Conservation (phyloP, 2,329 filamentous ascomycete genomes). For the Arthroderma sp. region DNA sequence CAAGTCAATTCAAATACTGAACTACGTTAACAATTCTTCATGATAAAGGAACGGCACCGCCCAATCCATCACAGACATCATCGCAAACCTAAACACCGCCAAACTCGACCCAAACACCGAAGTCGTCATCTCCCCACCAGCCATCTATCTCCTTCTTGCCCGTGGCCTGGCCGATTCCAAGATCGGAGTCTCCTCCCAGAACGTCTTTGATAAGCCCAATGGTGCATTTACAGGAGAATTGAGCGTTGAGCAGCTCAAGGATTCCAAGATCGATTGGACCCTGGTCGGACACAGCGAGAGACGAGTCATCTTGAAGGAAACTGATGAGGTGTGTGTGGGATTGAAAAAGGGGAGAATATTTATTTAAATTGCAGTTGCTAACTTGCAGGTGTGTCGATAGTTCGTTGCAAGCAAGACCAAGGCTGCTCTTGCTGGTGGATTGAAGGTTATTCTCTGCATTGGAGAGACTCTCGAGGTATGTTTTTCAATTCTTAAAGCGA, state of each 20-base stretch:
- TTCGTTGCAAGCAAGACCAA: constrained; percentile 91
- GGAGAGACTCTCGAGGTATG: constrained; percentile 73
- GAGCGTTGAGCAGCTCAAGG: constrained; percentile 79
- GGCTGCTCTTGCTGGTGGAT: constrained; percentile 70
- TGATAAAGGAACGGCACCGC: constrained; percentile 73
- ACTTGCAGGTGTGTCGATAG: constrained; percentile 16
- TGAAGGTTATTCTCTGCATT: constrained; percentile 92
- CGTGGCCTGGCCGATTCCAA: constrained; percentile 62
- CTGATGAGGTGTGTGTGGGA: constrained; percentile 44
- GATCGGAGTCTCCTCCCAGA: constrained; percentile 84
- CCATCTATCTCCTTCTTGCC: constrained; percentile 79
- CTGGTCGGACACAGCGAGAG: constrained; percentile 94
- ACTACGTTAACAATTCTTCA: background rate
- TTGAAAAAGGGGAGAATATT: background rate
- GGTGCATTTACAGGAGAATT: constrained; percentile 97
- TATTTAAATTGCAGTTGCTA: background rate
- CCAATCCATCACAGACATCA: constrained; percentile 80
- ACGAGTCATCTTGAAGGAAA: constrained; percentile 76
- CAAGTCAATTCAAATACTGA: background rate
- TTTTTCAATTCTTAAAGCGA: background rate
- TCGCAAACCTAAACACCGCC: constrained; percentile 76
- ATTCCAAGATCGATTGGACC: constrained; percentile 76
- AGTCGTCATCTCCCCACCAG: constrained; percentile 84
- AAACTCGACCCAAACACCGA: constrained; percentile 53
- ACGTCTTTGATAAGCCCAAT: constrained; percentile 93